Evolutionary conservation across 2,329 filamentous ascomycete genomes (phyloP).

Genomic region (Ophiognomonia clavigignenti-juglandacearum): DNA sequence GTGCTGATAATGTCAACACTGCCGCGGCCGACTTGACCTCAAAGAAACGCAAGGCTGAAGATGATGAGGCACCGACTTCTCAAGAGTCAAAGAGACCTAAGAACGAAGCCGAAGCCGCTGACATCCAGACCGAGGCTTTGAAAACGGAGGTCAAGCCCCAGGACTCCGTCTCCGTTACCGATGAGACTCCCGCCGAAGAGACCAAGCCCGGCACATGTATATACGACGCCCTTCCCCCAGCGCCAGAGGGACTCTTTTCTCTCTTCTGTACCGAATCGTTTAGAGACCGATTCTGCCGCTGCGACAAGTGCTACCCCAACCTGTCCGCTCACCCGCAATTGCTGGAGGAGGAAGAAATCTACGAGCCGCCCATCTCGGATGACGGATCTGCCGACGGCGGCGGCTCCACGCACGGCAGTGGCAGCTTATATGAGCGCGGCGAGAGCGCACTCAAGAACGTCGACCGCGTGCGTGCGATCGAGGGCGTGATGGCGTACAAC

Average conservation of each 20-base stretch:
- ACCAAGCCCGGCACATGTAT: constrained; percentile 48
- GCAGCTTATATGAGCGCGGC: constrained; percentile 82
- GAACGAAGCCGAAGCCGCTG: constrained; percentile 31
- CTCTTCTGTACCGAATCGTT: constrained; percentile 79
- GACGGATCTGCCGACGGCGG: constrained; percentile 51
- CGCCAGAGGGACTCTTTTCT: constrained; percentile 61
- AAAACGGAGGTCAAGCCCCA: constrained; percentile 8
- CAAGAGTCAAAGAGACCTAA: constrained; percentile 47
- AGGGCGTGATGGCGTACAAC: constrained; percentile 98
- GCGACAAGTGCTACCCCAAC: constrained; percentile 70
- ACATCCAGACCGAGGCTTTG: constrained; percentile 11
- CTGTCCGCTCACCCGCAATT: constrained; percentile 72
- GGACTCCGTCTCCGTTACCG: background rate
- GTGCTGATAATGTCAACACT: constrained; percentile 14
- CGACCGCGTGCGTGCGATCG: constrained; percentile 87
- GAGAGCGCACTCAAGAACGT: constrained; percentile 89
- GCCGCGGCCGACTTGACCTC: constrained; percentile 18
- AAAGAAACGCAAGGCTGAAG: constrained; percentile 65
- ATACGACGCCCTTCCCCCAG: constrained; percentile 50
- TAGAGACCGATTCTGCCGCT: constrained; percentile 77
- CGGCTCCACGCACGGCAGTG: constrained; percentile 63
- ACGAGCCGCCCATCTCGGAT: constrained; percentile 83
- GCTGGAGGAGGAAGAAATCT: constrained; percentile 88
- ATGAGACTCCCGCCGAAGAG: constrained; percentile 18
- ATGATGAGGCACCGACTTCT: constrained; percentile 36